phyloP scores from a whole-genome alignment of 352 stramenopile genomes.

The Phytophthora litchii region DNA sequence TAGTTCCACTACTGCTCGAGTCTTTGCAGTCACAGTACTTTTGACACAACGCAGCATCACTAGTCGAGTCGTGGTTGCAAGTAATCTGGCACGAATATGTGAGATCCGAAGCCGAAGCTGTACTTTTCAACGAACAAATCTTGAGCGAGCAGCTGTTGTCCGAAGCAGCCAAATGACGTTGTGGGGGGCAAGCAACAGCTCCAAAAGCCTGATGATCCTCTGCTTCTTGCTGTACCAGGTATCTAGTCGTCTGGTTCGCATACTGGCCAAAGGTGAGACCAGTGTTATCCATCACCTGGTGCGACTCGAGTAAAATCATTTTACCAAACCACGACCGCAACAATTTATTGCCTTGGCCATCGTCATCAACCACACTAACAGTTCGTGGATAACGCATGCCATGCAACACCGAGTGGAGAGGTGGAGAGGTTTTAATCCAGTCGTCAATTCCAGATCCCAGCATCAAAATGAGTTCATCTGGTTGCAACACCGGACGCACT shows the following conservation, averaged over 20 bases:
- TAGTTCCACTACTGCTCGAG: conserved; percentile 34
- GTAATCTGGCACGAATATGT: conserved; percentile 57
- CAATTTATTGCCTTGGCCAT: conserved; percentile 42
- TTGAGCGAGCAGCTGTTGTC: conserved; percentile 58
- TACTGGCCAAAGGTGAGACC: conserved; percentile 63
- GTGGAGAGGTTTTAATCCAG: conserved; percentile 67
- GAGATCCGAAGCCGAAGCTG: conserved; percentile 32
- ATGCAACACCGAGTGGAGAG: conserved; percentile 68
- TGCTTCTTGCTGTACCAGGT: conserved; percentile 45
- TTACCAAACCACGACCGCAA: conserved; percentile 73
- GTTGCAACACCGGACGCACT: conserved; percentile 63
- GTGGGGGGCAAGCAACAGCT: conserved; percentile 49
- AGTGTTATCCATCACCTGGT: conserved; percentile 61
- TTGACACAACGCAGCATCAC: conserved; percentile 40
- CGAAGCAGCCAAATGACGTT: conserved; percentile 51
- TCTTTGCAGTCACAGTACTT: conserved; percentile 51
- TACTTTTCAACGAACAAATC: conserved; percentile 44
- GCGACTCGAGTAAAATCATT: conserved; percentile 57
- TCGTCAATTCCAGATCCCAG: conserved; percentile 72
- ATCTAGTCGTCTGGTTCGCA: conserved; percentile 55
- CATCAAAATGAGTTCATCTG: conserved; percentile 85
- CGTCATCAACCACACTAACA: conserved; percentile 41
- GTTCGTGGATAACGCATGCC: conserved; percentile 72
- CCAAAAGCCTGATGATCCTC: conserved; percentile 45
- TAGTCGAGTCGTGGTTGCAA: conserved; percentile 55